phyloP scores from a whole-genome alignment of 306 rosid genomes.

The Macrotyloma uniflorum region DNA sequence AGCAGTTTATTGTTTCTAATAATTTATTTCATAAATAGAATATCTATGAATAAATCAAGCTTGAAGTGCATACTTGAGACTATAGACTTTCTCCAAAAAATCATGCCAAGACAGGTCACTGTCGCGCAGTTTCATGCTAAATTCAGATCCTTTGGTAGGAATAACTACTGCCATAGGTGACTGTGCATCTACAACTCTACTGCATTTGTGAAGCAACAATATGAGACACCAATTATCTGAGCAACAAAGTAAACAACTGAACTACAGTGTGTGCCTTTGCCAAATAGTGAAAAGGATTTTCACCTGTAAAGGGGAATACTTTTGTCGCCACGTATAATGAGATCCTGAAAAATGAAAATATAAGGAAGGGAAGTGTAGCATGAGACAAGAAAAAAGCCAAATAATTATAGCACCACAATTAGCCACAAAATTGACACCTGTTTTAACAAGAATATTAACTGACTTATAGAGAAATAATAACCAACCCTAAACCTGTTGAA shows the following conservation, averaged over 20 bases:
- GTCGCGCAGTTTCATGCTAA: slow-evolving; percentile 68
- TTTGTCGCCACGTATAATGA: slow-evolving; percentile 86
- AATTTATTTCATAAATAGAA: slow-evolving; percentile 9
- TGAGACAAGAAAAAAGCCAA: slow-evolving; percentile 22
- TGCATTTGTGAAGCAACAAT: slow-evolving; percentile 57
- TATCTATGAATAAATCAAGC: slow-evolving; percentile 6
- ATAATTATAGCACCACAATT: slow-evolving; percentile 14
- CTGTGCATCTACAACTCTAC: slow-evolving; percentile 82
- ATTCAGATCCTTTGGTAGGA: slow-evolving; percentile 58
- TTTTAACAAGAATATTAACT: background rate
- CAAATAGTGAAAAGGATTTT: slow-evolving; percentile 35
- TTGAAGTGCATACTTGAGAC: slow-evolving; percentile 60
- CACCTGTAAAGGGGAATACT: slow-evolving; percentile 86
- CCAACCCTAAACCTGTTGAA: background rate
- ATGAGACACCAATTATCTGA: slow-evolving; percentile 36
- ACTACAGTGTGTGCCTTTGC: background rate
- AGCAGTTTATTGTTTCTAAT: background rate
- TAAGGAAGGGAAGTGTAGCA: background rate
- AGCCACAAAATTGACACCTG: slow-evolving; percentile 12
- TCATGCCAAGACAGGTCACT: slow-evolving; percentile 83
- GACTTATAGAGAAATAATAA: background rate
- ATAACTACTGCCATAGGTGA: slow-evolving; percentile 82
- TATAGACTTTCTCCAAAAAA: slow-evolving; percentile 66
- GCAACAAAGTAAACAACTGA: slow-evolving; percentile 35
- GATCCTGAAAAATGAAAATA: slow-evolving; percentile 66